These are phyloP conservation scores for Paecilomyces sp. DNA, from an alignment of 2,329 filamentous ascomycete genomes.

Conservation along the genomic window DNA sequence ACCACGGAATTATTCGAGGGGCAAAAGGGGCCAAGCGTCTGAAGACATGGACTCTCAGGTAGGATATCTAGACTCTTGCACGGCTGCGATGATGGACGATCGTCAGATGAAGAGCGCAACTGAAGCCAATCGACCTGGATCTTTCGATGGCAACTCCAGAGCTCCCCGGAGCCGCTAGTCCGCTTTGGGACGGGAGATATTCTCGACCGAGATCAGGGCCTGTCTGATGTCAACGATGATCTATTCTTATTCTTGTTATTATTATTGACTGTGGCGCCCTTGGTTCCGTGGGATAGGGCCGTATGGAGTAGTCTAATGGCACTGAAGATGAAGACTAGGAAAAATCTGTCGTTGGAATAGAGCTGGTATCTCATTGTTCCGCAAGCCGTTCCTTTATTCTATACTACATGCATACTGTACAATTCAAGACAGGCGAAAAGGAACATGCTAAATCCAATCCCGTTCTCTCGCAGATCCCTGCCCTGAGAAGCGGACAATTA, in stretches of 20 bases:
- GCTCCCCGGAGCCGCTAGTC: conserved; percentile 10
- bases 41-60: not conserved
- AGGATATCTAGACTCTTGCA: not conserved
- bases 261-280: no score
- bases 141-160: not conserved
- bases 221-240: not conserved
- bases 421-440: conserved; percentile 6
- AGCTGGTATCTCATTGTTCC: not conserved
- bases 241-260: not conserved
- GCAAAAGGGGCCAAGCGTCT: not conserved
- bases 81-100: not conserved
- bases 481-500: not conserved
- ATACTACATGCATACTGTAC: conserved; percentile 14
- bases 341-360: not conserved
- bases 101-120: not conserved
- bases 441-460: not conserved
- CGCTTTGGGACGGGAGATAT: conserved; percentile 3
- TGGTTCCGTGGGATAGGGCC: not conserved
- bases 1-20: not conserved
- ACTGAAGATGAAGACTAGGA: not conserved
- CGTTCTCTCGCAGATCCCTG: not conserved
- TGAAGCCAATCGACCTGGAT: not conserved
- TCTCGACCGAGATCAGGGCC: not conserved
- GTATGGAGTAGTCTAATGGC: no score
- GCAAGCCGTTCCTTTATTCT: conserved; percentile 1